Base-by-base conservation (phyloP, 805 yeast species). In the Candida glaebosa region DNA sequence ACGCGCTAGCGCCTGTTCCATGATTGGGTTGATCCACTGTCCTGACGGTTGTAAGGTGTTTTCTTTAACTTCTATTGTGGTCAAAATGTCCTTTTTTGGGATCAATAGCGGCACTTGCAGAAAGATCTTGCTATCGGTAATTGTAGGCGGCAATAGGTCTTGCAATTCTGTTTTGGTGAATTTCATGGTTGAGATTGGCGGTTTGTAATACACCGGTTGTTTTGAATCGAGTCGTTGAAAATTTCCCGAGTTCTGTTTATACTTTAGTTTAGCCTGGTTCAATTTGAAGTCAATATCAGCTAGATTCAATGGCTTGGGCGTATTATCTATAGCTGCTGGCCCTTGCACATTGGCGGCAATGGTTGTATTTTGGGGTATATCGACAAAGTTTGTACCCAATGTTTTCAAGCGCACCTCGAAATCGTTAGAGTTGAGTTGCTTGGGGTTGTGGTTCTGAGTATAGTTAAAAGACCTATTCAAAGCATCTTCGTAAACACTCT, bases 1-100 rank as follows among this genome's bases (percentile, higher is more conserved):
- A 26, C 81, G 51, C 3, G 58, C 35, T 39, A 75, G 55, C 1
- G 81, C 81, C 28, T 65, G 56, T 37, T 57, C 58, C 43, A 76
- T 65, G 36, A 70, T 62, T 2, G 78, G 77, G 45, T 61, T 63
- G 9, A 52, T 51, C 73, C 74, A 66, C 22, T 64, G 67, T 3
- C 64, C 60, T 15, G 53, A 47, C 3, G 62, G 58, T 5, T 26
- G 24, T 8, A 19, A 17, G n/a, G 40, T 44, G 25, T 40, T 41
- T 18, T 43, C 43, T 14, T 44, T 50, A n/a, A 26, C 38, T n/a
- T 48, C 53, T n/a, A 42, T 47, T 18, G 8, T 32, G 5, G 7
- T 9, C 12, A 18, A 12, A 19, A 18, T 18, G 14, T 35, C 9
- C 8, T 22, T 24, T 24, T 34, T 33, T 4, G 34, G 31, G 9